These are phyloP conservation scores for Tylopilus intermedius DNA, from an alignment of 768 basidiomycete genomes.

Conservation along the genomic window DNA sequence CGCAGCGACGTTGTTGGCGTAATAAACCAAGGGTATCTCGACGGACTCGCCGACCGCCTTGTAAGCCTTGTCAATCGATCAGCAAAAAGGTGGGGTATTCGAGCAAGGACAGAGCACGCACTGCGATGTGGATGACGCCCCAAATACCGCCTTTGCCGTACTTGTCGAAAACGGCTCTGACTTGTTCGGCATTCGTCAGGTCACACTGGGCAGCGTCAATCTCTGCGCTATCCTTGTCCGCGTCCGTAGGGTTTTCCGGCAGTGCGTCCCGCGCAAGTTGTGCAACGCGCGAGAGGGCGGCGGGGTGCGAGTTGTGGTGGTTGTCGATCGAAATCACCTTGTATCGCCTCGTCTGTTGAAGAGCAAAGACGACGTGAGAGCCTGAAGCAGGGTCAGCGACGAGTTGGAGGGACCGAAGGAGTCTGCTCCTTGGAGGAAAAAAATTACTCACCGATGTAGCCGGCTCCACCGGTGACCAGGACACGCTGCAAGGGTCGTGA, in stretches of 20 bases:
- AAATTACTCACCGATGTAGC: constrained; percentile 70
- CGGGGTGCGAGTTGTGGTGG: constrained; percentile 83
- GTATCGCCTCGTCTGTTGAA: constrained; percentile 84
- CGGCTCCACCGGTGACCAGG: constrained; percentile 76
- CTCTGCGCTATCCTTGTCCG: constrained; percentile 66
- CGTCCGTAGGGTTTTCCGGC: constrained; percentile 55
- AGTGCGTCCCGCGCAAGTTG: constrained; percentile 76
- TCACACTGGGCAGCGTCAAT: constrained; percentile 71
- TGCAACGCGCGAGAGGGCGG: constrained; percentile 68
- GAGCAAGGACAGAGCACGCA: constrained; percentile 36
- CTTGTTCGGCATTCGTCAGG: constrained; percentile 64
- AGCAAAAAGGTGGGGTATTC: neutral
- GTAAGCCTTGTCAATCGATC: constrained; percentile 51
- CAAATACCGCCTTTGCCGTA: constrained; percentile 90
- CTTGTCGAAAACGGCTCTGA: constrained; percentile 74
- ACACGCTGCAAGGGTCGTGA: constrained; percentile 42
- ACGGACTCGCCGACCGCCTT: constrained; percentile 98
- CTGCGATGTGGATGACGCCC: constrained; percentile 95
- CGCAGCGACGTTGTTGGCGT: constrained; percentile 88
- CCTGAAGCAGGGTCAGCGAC: constrained; percentile 42
- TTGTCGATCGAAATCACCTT: constrained; percentile 95
- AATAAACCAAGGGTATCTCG: constrained; percentile 89
- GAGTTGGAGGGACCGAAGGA: constrained; percentile 2
- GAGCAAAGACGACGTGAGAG: constrained; percentile 85
- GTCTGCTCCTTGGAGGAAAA: neutral